These are phyloP conservation scores for Cymbidium sinense DNA, from an alignment of 106 monocot species.

Conservation along the genomic window DNA sequence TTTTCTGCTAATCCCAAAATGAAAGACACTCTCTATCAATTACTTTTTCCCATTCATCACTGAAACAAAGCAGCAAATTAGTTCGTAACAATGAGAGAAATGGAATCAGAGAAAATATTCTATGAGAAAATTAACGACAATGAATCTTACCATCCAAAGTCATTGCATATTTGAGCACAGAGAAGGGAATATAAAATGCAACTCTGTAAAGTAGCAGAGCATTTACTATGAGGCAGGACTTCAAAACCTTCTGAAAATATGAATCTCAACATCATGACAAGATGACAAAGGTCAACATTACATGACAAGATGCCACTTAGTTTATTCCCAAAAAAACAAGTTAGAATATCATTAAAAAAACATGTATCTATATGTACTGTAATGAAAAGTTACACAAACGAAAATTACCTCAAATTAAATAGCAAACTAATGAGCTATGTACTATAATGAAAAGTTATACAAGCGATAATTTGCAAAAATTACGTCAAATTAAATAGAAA, in stretches of 20 bases:
- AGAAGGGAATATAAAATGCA: constrained; percentile 70
- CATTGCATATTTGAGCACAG: constrained; percentile 99
- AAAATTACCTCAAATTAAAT: no score
- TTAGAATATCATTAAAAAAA: not conserved
- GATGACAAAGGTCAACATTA: not conserved
- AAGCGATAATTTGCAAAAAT: no score
- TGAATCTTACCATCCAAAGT: constrained; percentile 87
- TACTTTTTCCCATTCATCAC: not conserved
- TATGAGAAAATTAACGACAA: not conserved
- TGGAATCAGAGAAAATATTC: not conserved
- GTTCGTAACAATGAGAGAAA: not conserved
- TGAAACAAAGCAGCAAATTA: not conserved
- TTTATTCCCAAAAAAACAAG: not conserved
- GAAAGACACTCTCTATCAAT: not conserved
- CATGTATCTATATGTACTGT: not conserved
- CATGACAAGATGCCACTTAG: not conserved
- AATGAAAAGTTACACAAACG: not conserved
- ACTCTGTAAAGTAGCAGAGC: constrained; percentile 90
- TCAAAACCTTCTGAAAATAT: constrained; percentile 67
- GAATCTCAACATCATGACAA: not conserved
- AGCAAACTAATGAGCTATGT: no score
- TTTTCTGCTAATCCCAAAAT: constrained; percentile 47
- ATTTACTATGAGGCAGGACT: constrained; percentile 82
- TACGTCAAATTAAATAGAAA: not conserved
- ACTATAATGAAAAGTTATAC: not conserved